Evolutionary conservation across 768 basidiomycete genomes (phyloP), one percentile per base, ranked within the genome.

Genomic region (Leucocoprinus leucothites): DNA sequence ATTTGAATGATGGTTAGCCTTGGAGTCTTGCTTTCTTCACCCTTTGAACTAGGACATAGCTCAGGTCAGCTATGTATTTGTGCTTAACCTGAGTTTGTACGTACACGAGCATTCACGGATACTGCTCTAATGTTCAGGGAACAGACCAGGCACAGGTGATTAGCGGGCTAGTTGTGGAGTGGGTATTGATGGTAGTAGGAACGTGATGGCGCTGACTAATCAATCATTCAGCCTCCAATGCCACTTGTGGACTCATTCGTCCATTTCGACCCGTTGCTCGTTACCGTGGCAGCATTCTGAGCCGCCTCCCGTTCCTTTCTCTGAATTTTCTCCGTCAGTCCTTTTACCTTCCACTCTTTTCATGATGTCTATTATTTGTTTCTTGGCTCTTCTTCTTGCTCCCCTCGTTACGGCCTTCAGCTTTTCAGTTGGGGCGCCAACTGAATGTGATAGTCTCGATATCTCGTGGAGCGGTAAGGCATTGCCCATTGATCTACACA

Each of bases 401-500:
- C 44, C 63, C 34, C 16, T 63, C 56, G 65, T 61, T 18, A 28
- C 38, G 48, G 80, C 76, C 21, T 86, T 88, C 73, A 64, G 72
- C 58, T 77, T 82, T 63, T 68, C 71, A 26, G 57, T 67, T 24
- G 64, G 67, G 8, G 51, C 69, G 9, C 78, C 85, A 3, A 75
- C 82, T 0, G 70, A 84, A 64, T 91, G 89, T 64, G 87, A 82
- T 58, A 66, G 79, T 63, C 67, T 89, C n/a, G 63, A 67, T 43
- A 61, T 91, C 49, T 72, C 77, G 28, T 89, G 87, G 87, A 70
- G 73, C 54, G 87, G 89, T 86, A 62, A 63, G 74, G 45, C 41
- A 22, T 28, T 56, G 22, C 48, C 18, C 36, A 53, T 35, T 18
- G 35, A 9, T 48, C 9, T 55, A 42, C 41, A 8, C 14, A n/a